Evolutionary conservation across 2,329 filamentous ascomycete species (phyloP), one percentile per base, ranked within the genome.

Genomic region (Alternaria sp.): DNA sequence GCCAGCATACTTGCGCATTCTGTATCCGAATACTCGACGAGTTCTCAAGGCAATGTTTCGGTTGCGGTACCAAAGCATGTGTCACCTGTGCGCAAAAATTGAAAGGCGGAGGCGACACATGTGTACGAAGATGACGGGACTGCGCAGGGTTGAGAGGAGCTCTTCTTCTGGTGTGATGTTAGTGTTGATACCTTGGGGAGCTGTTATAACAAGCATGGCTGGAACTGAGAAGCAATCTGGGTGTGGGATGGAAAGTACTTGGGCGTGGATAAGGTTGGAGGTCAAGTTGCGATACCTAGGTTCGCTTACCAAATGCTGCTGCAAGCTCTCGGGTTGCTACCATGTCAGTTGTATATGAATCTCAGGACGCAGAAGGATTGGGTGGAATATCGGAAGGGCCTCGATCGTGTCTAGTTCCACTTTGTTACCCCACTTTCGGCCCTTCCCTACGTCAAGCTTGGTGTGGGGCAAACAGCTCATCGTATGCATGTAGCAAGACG

Each of bases 31-130:
- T 6, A 10, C 43, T 55, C 5, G 49, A 55, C 43, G 47, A 20
- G 23, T 60, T 60, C 15, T 21, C 50, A n/a, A n/a, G 21, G n/a
- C 50, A 56, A 20, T 60, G 58, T 49, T 51, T 43, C 9, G 20
- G 43, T 15, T 60, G 58, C 50, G n/a, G 9, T 18, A 56, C 30
- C 23, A 49, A 30, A 5, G 43, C 50, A 6, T 60, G 58, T 10
- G 41, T 12, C 3, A 15, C 50, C 4, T 60, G 58, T n/a, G 33
- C 7, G 8, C 15, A 37, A 37, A 37, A 9, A 9, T 14, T 59
- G 30, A 44, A 37, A 33, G 2, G 23, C 9, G 57, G 57, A 25
- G 26, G 30, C 15, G 25, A 30, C 56, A n/a, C 26, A 14, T 18
- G 23, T 20, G 7, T 14, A 59, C 26, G 6, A 44, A 4, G 43